Percentiles rank a stretch among this genome's conserved stretches.
phyloP scores from a whole-genome alignment of 2,329 filamentous ascomycete genomes.

The Ustilaginoidea virens region DNA sequence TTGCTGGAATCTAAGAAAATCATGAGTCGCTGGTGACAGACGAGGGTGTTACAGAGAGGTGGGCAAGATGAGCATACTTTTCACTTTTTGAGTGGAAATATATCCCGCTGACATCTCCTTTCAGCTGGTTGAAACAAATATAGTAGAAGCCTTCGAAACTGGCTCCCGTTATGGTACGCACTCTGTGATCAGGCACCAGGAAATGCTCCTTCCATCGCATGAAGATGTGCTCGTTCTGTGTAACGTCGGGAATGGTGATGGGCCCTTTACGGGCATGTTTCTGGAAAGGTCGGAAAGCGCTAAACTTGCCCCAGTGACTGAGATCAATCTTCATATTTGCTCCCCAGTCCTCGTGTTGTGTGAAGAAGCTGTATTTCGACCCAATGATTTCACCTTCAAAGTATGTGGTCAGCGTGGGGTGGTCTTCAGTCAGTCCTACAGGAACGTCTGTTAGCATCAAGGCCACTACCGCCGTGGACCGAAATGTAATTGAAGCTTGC shows the following conservation, averaged over 20 bases:
- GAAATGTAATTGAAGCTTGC: not conserved
- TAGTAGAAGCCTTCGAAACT: constrained; percentile 99
- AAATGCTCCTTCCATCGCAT: constrained; percentile 99
- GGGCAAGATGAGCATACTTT: constrained; percentile 47
- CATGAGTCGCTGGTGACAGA: no score
- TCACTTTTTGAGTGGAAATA: constrained; percentile 98
- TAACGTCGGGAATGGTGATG: constrained; percentile 48
- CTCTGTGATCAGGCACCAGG: constrained; percentile 84
- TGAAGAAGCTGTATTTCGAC: constrained; percentile 85
- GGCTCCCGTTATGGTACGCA: constrained; percentile 79
- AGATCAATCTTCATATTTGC: constrained; percentile 83
- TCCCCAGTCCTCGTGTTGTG: constrained; percentile 79
- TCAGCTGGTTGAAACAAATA: constrained; percentile 91
- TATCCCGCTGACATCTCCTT: constrained; percentile 77
- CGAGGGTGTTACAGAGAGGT: constrained; percentile 2
- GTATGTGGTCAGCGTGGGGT: constrained; percentile 94
- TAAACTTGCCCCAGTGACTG: constrained; percentile 85
- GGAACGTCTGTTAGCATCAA: not conserved
- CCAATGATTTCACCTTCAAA: constrained; percentile 98
- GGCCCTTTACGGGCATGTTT: constrained; percentile 42
- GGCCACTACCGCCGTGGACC: no score
- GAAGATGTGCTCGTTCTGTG: constrained; percentile 77
- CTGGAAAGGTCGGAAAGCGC: constrained; percentile 63
- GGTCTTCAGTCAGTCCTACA: constrained; percentile 79
- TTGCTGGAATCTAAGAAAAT: constrained; percentile 77